These are phyloP conservation scores for Tillandsia leiboldiana DNA, from an alignment of 176 grass and related monocot genomes.

Conservation along the genomic window DNA sequence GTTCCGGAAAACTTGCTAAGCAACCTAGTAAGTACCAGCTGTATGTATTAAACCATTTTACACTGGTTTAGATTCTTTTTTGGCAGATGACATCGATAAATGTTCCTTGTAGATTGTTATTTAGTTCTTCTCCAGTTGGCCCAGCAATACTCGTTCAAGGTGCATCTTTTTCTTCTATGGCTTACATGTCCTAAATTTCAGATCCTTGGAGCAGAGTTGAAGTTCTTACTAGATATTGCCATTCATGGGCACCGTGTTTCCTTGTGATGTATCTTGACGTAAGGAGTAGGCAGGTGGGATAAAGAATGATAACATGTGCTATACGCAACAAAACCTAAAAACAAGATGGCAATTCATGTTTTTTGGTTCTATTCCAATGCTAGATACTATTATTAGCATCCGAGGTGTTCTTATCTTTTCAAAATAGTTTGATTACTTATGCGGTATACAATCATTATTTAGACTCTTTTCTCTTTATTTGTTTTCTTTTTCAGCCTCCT, in stretches of 20 bases:
- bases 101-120: slow-evolving; percentile 48
- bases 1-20: slow-evolving; percentile 65
- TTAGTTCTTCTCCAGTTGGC: slow-evolving; percentile 65
- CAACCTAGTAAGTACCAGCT: slow-evolving; percentile 57
- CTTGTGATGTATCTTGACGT: slow-evolving; percentile 87
- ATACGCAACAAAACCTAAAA: slow-evolving; percentile 35
- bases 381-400: neutral
- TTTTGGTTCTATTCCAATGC: slow-evolving; percentile 21
- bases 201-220: slow-evolving; percentile 99
- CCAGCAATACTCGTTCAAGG: slow-evolving; percentile 53
- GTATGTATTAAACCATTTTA: slow-evolving; percentile 20
- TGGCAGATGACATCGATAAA: slow-evolving; percentile 29
- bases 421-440: slow-evolving; percentile 16
- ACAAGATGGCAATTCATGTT: slow-evolving; percentile 25
- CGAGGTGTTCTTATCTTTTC: slow-evolving; percentile 1
- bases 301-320: slow-evolving; percentile 54
- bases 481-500: slow-evolving; percentile 53
- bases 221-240: slow-evolving; percentile 71
- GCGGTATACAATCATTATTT: slow-evolving; percentile 28
- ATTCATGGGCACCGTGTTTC: slow-evolving; percentile 40
- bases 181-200: slow-evolving; percentile 75
- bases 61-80: slow-evolving; percentile 15
- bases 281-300: slow-evolving; percentile 93
- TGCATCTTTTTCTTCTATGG: slow-evolving; percentile 74
- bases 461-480: slow-evolving; percentile 8